phyloP scores from a whole-genome alignment of 2,329 filamentous ascomycete species.

The Sclerotinia borealis region DNA sequence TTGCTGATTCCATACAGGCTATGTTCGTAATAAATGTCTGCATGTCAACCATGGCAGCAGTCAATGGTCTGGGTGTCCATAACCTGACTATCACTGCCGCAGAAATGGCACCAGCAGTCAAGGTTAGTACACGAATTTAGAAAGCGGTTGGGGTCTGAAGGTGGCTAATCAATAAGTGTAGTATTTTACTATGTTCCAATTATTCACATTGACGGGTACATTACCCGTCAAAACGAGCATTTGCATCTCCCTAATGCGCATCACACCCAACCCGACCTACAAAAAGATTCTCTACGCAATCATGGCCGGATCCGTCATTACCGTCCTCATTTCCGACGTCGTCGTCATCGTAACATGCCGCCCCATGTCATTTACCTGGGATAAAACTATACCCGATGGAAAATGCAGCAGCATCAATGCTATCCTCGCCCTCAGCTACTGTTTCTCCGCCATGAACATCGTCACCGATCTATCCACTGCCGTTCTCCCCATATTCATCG shows the following conservation, averaged over 20 bases:
- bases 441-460: slow-evolving; percentile 4
- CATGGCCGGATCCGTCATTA: neutral
- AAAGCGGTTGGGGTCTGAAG: neutral
- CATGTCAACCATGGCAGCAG: neutral
- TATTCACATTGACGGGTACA: slow-evolving; percentile 3
- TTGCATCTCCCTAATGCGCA: slow-evolving; percentile 6
- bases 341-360: slow-evolving; percentile 3
- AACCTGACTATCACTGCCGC: neutral
- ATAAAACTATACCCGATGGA: neutral
- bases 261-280: slow-evolving; percentile 2
- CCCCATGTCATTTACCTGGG: slow-evolving; percentile 7
- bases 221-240: slow-evolving; percentile 6
- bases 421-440: slow-evolving; percentile 6
- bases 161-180: neutral
- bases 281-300: slow-evolving; percentile 3
- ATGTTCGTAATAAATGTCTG: slow-evolving; percentile 1
- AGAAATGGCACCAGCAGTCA: slow-evolving; percentile 6
- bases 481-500: neutral
- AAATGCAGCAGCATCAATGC: slow-evolving; percentile 6
- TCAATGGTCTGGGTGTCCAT: slow-evolving; percentile 1
- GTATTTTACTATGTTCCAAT: slow-evolving; percentile 9
- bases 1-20: neutral
- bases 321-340: neutral
- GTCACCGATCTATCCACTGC: slow-evolving; percentile 7
- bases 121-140: neutral